A percentile compares a stretch with the other conserved stretches of the same genome.
These are phyloP conservation scores for Eucalyptus rudis DNA, from an alignment of 345 rosid genomes.

Conservation along the genomic window DNA sequence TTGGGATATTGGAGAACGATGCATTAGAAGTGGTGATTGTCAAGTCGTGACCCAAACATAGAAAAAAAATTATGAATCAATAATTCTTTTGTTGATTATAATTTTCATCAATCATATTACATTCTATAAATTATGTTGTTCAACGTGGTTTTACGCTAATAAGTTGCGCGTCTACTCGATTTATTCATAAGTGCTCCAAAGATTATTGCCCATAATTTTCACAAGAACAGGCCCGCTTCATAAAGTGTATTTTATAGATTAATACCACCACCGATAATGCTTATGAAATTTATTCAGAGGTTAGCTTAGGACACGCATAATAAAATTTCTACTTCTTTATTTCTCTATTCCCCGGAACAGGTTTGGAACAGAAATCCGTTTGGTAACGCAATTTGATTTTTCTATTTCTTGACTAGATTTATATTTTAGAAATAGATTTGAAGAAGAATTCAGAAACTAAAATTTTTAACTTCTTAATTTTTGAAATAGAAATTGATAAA, in stretches of 20 bases:
- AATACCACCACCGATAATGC: background rate
- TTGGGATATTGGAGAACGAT: background rate
- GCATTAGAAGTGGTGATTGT: background rate
- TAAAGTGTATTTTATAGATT: background rate
- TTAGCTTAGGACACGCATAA: background rate
- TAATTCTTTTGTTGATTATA: background rate
- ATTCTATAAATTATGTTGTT: background rate
- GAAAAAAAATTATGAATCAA: background rate
- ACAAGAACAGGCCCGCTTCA: accelerated
- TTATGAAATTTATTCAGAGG: background rate
- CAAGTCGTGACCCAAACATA: background rate
- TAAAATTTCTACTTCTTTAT: no score
- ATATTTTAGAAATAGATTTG: no score
- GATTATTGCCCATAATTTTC: background rate
- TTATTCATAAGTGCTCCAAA: background rate
- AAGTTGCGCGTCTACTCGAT: background rate
- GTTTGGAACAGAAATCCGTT: no score
- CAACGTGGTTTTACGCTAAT: accelerated
- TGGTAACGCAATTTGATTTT: no score
- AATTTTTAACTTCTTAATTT: no score
- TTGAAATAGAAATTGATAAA: no score
- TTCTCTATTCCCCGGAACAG: no score
- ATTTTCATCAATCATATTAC: background rate
- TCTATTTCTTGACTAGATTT: no score
- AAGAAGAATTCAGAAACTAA: no score